phyloP scores from a whole-genome alignment of 768 basidiomycete genomes.

The Tylopilus felleus region DNA sequence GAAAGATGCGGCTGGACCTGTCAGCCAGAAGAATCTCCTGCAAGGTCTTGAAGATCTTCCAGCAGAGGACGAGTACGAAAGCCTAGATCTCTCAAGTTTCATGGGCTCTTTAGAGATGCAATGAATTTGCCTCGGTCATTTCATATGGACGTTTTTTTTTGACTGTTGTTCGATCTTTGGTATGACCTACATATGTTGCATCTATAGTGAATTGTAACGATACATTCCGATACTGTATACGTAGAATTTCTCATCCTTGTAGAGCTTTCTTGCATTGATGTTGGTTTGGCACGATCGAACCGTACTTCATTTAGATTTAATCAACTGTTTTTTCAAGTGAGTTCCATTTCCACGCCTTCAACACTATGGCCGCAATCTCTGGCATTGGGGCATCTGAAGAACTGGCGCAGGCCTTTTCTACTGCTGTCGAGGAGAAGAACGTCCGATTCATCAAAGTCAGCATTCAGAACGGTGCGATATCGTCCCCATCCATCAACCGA shows the following conservation, averaged over 20 bases:
- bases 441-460: slow-evolving; percentile 75
- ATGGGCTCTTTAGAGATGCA: slow-evolving; percentile 73
- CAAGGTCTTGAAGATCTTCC: slow-evolving; percentile 91
- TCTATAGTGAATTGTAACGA: slow-evolving; percentile 34
- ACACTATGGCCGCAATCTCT: slow-evolving; percentile 68
- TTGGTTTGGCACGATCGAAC: not conserved
- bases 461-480: slow-evolving; percentile 65
- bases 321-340: not conserved
- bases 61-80: slow-evolving; percentile 88
- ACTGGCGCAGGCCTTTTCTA: slow-evolving; percentile 55
- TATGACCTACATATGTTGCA: slow-evolving; percentile 31
- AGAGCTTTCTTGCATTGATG: slow-evolving; percentile 14
- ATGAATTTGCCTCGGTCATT: slow-evolving; percentile 26
- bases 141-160: slow-evolving; percentile 16
- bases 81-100: slow-evolving; percentile 81
- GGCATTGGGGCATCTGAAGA: slow-evolving; percentile 65
- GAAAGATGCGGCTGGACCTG: slow-evolving; percentile 52
- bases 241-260: slow-evolving; percentile 21
- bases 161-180: slow-evolving; percentile 10
- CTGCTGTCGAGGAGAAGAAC: slow-evolving; percentile 46
- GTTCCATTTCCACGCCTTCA: too few relatives aligned
- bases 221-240: slow-evolving; percentile 35
- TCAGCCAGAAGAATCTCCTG: slow-evolving; percentile 78
- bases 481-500: slow-evolving; percentile 2
- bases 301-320: not conserved